A percentile compares a stretch with the other conserved stretches of the same genome.
phyloP scores from a whole-genome alignment of 306 rosid genomes.

The Comarum palustre region DNA sequence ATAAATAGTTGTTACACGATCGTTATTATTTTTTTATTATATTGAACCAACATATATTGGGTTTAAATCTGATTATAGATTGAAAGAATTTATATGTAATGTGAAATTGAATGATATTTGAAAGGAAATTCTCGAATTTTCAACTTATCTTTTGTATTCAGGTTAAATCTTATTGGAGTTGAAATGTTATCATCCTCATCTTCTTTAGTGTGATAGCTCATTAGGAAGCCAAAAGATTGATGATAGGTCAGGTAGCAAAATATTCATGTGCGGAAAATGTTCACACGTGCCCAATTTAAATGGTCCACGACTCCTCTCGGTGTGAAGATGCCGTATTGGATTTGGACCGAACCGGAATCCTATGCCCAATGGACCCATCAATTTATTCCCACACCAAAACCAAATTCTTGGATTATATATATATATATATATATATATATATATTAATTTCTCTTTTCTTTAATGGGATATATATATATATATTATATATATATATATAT shows the following conservation, averaged over 20 bases:
- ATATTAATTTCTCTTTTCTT: neutral
- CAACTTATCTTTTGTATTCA: neutral
- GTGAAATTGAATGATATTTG: too few relatives aligned
- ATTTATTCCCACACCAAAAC: conserved; percentile 1
- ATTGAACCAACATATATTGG: too few relatives aligned
- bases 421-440: neutral
- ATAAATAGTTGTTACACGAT: too few relatives aligned
- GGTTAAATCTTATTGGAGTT: neutral
- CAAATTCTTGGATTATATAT: neutral
- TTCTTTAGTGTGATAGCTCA: neutral
- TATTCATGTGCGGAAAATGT: neutral
- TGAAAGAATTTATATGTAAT: too few relatives aligned
- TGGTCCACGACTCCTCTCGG: neutral
- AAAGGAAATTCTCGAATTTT: too few relatives aligned
- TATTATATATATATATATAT: neutral
- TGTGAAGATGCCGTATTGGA: conserved; percentile 2
- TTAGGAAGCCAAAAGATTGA: too few relatives aligned
- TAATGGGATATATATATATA: neutral
- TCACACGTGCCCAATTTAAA: neutral
- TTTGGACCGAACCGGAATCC: conserved; percentile 11
- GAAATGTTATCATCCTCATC: too few relatives aligned
- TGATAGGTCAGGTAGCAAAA: neutral
- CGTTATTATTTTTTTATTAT: too few relatives aligned
- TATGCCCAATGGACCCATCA: conserved; percentile 20
- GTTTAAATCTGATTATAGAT: too few relatives aligned